Percentiles rank a stretch among this genome's conserved stretches.
Evolutionary conservation across 345 rosid species (phyloP).

Genomic region (Hibiscus syriacus): DNA sequence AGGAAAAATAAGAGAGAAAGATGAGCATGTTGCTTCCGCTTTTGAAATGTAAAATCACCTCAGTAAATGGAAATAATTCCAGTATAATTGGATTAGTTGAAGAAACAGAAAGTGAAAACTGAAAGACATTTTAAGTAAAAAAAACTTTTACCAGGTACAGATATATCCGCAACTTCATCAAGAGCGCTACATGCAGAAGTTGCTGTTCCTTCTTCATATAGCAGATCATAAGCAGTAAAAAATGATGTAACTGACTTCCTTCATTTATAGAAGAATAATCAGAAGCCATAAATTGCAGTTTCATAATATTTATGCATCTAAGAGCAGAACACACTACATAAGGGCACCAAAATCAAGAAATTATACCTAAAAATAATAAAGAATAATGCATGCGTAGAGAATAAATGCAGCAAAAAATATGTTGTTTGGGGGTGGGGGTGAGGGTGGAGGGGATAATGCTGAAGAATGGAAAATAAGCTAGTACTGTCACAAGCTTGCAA

Average conservation of each 20-base stretch:
- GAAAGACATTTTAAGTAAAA: background rate
- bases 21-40: background rate
- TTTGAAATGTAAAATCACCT: background rate
- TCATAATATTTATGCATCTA: background rate
- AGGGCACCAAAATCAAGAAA: background rate
- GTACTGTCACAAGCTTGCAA: background rate
- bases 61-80: background rate
- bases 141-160: slow-evolving; percentile 66
- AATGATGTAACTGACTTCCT: slow-evolving; percentile 85
- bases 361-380: background rate
- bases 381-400: background rate
- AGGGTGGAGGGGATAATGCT: background rate
- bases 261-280: slow-evolving; percentile 20
- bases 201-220: slow-evolving; percentile 94
- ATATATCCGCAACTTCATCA: slow-evolving; percentile 85
- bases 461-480: background rate
- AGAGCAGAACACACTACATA: background rate
- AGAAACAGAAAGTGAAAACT: background rate
- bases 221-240: slow-evolving; percentile 77
- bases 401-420: background rate
- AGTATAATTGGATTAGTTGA: background rate
- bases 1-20: background rate
- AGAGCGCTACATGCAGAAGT: slow-evolving; percentile 87
- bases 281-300: slow-evolving; percentile 11
- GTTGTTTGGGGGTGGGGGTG: background rate